A percentile compares a stretch with the other conserved stretches of the same genome.
Conservation (phyloP, 129 eudicot genomes). For the Ambrosia trifida region DNA sequence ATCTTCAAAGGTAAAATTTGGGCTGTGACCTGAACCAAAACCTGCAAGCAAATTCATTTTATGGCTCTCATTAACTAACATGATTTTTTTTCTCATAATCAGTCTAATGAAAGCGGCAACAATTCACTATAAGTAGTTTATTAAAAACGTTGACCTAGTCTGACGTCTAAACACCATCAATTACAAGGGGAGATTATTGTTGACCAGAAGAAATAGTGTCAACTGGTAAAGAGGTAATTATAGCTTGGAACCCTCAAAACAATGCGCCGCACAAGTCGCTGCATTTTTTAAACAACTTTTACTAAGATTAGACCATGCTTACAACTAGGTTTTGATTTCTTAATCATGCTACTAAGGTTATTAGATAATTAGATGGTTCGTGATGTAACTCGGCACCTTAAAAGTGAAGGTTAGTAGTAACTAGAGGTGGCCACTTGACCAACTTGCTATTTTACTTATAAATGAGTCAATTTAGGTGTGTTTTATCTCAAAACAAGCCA, state of each 20-base stretch:
- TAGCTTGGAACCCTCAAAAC: not conserved
- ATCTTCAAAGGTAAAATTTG: slow-evolving; percentile 36
- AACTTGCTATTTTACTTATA: not conserved
- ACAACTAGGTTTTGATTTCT: not conserved
- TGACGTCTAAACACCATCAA: not conserved
- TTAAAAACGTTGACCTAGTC: not conserved
- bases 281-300: not conserved
- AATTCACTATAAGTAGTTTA: slow-evolving; percentile 3
- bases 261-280: not conserved
- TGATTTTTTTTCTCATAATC: not conserved
- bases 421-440: no score
- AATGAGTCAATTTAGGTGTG: not conserved
- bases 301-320: not conserved
- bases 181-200: not conserved
- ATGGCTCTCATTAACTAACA: slow-evolving; percentile 14
- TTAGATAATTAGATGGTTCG: no score
- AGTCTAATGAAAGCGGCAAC: not conserved
- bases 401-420: no score
- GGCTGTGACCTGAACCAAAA: slow-evolving; percentile 39
- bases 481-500: not conserved
- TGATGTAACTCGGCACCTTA: no score
- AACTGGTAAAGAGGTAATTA: not conserved
- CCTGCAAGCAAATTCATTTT: slow-evolving; percentile 28
- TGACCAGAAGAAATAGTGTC: slow-evolving; percentile 11
- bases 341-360: no score